Evolutionary conservation across 352 stramenopile genomes (phyloP).

Genomic region (Pythium volutum): DNA sequence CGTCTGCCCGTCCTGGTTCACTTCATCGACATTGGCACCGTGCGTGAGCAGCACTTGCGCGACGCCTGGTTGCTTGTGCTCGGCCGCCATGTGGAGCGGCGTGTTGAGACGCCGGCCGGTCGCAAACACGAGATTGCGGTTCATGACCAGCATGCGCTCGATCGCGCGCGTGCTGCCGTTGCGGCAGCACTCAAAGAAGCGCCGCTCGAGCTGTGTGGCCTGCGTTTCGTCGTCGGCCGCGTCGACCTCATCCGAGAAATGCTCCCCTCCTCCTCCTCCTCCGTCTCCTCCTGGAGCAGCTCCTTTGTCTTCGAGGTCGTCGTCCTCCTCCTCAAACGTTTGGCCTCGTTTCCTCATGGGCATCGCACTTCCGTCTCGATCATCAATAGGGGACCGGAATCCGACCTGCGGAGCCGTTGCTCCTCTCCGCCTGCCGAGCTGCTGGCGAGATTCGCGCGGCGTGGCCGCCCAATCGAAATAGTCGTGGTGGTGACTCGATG

Average conservation of each 20-base stretch:
- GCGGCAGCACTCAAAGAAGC: slow-evolving; percentile 14
- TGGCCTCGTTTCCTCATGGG: not conserved
- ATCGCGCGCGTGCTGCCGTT: not conserved
- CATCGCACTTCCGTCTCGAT: not conserved
- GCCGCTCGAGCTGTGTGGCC: slow-evolving; percentile 10
- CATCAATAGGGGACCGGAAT: slow-evolving; percentile 9
- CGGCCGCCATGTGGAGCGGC: slow-evolving; percentile 17
- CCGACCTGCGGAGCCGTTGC: slow-evolving; percentile 4
- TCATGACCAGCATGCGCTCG: slow-evolving; percentile 9
- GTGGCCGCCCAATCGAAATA: not conserved
- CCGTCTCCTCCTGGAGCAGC: slow-evolving; percentile 2
- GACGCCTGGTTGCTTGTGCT: slow-evolving; percentile 12
- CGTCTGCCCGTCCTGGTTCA: slow-evolving; percentile 25
- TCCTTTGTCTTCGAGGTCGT: not conserved
- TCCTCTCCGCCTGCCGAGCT: not conserved
- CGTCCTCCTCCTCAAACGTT: not conserved
- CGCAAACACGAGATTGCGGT: slow-evolving; percentile 13
- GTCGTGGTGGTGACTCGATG: slow-evolving; percentile 1
- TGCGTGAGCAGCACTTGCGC: slow-evolving; percentile 12
- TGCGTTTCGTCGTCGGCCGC: slow-evolving; percentile 3
- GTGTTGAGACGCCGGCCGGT: slow-evolving; percentile 16
- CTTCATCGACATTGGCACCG: slow-evolving; percentile 22
- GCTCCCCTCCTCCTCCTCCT: slow-evolving; percentile 6
- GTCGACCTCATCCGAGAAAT: not conserved
- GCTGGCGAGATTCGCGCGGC: not conserved